phyloP scores from a whole-genome alignment of 441 rosid species.

The Eruca vesicaria region DNA sequence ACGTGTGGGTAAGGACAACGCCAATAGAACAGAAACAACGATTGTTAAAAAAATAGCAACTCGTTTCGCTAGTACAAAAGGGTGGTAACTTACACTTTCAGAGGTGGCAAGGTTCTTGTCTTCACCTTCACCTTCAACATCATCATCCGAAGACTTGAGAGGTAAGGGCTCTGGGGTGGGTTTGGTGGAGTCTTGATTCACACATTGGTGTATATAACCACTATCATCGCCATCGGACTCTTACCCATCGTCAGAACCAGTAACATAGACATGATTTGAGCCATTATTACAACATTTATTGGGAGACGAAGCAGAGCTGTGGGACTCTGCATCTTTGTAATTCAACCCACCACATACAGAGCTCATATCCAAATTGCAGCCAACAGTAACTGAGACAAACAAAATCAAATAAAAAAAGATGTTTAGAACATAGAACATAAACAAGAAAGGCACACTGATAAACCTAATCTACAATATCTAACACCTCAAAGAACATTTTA shows the following conservation, averaged over 20 bases:
- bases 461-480: neutral
- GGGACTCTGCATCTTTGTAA: conserved; percentile 40
- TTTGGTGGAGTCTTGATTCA: conserved; percentile 32
- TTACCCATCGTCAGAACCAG: conserved; percentile 35
- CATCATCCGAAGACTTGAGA: conserved; percentile 25
- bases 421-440: neutral
- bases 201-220: conserved; percentile 32
- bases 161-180: conserved; percentile 27
- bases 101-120: conserved; percentile 41
- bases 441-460: neutral
- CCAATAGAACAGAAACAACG: neutral
- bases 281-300: conserved; percentile 1
- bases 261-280: conserved; percentile 16
- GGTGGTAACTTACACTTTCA: conserved; percentile 44
- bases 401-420: conserved; percentile 4
- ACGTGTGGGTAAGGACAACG: neutral
- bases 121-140: conserved; percentile 36
- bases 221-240: conserved; percentile 46
- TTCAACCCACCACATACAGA: conserved; percentile 28
- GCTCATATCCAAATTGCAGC: conserved; percentile 33
- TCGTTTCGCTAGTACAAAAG: neutral
- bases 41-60: neutral
- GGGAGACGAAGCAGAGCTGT: conserved; percentile 25
- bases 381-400: conserved; percentile 24
- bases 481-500: no score